These are phyloP conservation scores for Penicillium cataractarum DNA, from an alignment of 495 filamentous ascomycete species.

Conservation along the genomic window DNA sequence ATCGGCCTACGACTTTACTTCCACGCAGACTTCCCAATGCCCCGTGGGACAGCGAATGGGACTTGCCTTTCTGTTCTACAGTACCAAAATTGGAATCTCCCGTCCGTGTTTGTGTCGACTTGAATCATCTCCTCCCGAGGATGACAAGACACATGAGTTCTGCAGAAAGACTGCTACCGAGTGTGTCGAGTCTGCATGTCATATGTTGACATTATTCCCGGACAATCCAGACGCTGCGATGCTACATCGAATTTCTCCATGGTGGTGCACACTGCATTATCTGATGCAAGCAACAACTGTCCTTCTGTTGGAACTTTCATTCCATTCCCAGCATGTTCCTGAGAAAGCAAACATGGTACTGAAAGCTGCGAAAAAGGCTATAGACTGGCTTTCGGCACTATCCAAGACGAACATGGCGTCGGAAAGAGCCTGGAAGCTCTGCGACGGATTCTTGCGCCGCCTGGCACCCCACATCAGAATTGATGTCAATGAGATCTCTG, in stretches of 20 bases:
- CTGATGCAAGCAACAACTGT: constrained; percentile 64
- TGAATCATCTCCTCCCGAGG: constrained; percentile 39
- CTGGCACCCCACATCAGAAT: constrained; percentile 43
- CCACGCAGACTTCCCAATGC: constrained; percentile 36
- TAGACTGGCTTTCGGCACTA: constrained; percentile 56
- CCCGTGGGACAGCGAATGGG: constrained; percentile 45
- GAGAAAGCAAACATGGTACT: constrained; percentile 53
- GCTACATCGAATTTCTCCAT: constrained; percentile 57
- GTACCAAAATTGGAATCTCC: constrained; percentile 61
- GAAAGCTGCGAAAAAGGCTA: constrained; percentile 56
- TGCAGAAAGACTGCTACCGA: constrained; percentile 54
- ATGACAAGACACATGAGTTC: constrained; percentile 47
- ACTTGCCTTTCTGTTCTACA: constrained; percentile 59
- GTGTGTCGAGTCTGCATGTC: constrained; percentile 62
- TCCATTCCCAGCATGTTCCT: constrained; percentile 56
- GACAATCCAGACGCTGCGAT: constrained; percentile 39
- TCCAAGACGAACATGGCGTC: constrained; percentile 50
- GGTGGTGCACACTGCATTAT: constrained; percentile 68
- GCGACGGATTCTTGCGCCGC: constrained; percentile 50
- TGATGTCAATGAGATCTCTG: constrained; percentile 32
- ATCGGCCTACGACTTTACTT: constrained; percentile 43
- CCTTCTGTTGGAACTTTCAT: constrained; percentile 61
- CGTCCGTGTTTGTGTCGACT: constrained; percentile 63
- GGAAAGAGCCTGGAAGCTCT: constrained; percentile 55
- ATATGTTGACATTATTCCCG: constrained; percentile 58